Percentiles rank a stretch among this genome's conserved stretches.
Conservation (phyloP, 257 asterid genomes). For the Solanum corneliomulleri region DNA sequence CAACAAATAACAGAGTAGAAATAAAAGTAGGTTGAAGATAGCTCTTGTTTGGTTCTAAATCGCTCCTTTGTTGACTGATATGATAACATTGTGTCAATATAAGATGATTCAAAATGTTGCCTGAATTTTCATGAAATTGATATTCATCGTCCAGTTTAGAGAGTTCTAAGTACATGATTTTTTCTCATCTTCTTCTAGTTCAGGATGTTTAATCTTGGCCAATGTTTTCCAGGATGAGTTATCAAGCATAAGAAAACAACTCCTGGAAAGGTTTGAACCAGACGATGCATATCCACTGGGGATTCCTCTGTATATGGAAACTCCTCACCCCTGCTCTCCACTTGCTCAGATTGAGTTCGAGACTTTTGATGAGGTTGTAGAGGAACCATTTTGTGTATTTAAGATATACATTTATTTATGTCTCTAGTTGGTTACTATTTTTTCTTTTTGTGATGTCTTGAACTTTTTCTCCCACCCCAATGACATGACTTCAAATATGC, state of each 20-base stretch:
- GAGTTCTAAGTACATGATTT: background rate
- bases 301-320: slow-evolving; percentile 36
- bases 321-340: slow-evolving; percentile 43
- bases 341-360: slow-evolving; percentile 27
- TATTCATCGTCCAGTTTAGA: background rate
- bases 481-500: background rate
- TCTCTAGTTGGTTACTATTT: background rate
- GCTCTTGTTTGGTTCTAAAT: background rate
- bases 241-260: slow-evolving; percentile 17
- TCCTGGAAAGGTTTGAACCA: slow-evolving; percentile 25
- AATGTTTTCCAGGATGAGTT: slow-evolving; percentile 22
- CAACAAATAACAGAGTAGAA: background rate
- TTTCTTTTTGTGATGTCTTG: background rate
- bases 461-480: background rate
- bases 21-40: background rate
- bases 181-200: background rate
- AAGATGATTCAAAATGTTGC: background rate
- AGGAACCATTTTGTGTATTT: background rate
- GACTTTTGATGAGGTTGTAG: slow-evolving; percentile 29
- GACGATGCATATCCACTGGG: slow-evolving; percentile 37
- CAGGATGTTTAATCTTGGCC: background rate
- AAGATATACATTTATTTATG: background rate
- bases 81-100: background rate
- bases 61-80: background rate
- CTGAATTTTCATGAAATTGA: background rate